Evolutionary conservation across 768 basidiomycete genomes (phyloP).

Genomic region (Chlorophyllum brunneum): DNA sequence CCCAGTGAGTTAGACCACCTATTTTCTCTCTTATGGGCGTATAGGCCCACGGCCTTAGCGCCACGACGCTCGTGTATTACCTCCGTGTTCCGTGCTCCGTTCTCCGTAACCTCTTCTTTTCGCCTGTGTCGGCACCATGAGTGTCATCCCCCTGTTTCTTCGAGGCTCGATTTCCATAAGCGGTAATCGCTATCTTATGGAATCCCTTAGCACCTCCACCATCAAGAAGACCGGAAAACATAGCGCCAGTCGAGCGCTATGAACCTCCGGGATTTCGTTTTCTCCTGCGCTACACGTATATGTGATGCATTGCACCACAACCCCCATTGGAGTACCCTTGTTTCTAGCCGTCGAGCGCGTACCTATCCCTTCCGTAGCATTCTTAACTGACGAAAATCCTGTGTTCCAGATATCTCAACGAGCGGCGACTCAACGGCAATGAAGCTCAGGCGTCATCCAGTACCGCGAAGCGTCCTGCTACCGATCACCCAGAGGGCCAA

Average conservation of each 20-base stretch:
- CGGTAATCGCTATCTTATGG: constrained; percentile 4
- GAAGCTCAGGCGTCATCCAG: constrained; percentile 19
- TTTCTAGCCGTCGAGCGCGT: no score
- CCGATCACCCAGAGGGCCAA: constrained; percentile 20
- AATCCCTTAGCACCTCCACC: constrained; percentile 2
- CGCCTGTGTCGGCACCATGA: neutral
- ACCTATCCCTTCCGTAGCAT: no score
- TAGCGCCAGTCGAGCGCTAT: neutral
- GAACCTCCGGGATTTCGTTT: neutral
- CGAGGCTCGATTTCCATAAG: neutral
- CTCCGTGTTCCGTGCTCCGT: no score
- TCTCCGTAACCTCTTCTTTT: no score
- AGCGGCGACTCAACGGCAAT: constrained; percentile 55
- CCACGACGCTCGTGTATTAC: no score
- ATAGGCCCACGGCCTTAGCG: neutral
- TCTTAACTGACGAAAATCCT: neutral
- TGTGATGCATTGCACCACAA: no score
- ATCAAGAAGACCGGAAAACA: constrained; percentile 6
- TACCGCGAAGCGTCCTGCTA: constrained; percentile 26
- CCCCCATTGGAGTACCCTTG: no score
- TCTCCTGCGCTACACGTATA: no score
- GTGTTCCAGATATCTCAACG: constrained; percentile 52
- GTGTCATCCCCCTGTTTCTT: neutral
- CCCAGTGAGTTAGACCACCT: constrained; percentile 34
- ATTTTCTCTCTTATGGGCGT: neutral